phyloP scores from a whole-genome alignment of 495 filamentous ascomycete genomes.

The Acidiella bohemica region DNA sequence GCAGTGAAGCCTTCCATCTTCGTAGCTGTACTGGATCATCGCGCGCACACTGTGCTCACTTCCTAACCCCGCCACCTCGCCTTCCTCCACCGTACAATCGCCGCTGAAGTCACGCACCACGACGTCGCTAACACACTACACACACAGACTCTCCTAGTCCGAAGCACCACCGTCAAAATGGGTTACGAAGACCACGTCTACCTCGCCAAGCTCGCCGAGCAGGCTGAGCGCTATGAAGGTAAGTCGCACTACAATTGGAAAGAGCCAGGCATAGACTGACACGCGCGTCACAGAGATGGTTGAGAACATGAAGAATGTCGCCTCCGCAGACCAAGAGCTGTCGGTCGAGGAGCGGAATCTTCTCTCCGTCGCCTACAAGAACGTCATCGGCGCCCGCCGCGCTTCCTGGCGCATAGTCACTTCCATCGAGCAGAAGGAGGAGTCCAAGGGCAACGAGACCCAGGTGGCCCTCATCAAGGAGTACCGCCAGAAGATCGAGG shows the following conservation, averaged over 20 bases:
- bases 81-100: too few relatives aligned
- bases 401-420: constrained; percentile 99
- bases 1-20: too few relatives aligned
- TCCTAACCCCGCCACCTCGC: too few relatives aligned
- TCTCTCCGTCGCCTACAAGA: constrained; percentile 98
- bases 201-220: constrained; percentile 98
- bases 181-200: constrained; percentile 99
- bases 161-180: constrained; percentile 56
- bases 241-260: constrained; percentile 29
- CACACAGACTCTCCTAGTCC: too few relatives aligned
- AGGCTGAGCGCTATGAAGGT: constrained; percentile 99
- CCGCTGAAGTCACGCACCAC: too few relatives aligned
- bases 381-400: constrained; percentile 96
- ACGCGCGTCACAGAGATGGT: constrained; percentile 70
- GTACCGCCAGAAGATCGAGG: constrained; percentile 99
- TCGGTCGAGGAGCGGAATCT: constrained; percentile 99
- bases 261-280: neutral
- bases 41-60: too few relatives aligned
- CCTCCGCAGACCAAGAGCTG: constrained; percentile 90
- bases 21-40: too few relatives aligned
- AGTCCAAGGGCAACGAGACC: constrained; percentile 94
- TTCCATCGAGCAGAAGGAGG: constrained; percentile 99
- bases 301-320: constrained; percentile 99
- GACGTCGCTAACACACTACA: too few relatives aligned
- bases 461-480: constrained; percentile 96